Evolutionary conservation across 495 filamentous ascomycete genomes (phyloP).

Genomic region (Hyaloscypha bicolor): DNA sequence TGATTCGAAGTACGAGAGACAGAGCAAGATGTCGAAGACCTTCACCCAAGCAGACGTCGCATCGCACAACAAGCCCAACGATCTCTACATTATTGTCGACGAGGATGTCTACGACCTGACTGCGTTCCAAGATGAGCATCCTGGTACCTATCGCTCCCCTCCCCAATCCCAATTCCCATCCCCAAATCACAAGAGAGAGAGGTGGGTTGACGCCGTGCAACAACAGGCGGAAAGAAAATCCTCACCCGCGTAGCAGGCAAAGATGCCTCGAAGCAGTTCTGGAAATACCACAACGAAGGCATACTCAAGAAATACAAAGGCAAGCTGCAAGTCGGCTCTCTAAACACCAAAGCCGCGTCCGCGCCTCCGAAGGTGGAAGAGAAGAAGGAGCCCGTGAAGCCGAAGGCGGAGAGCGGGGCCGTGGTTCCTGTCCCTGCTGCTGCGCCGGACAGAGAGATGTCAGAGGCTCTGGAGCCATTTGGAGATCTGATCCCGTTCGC

Average conservation of each 20-base stretch:
- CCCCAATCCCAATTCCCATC: background rate
- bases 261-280: conserved; percentile 97
- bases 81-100: conserved; percentile 88
- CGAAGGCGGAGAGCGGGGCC: conserved; percentile 54
- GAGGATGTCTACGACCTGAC: conserved; percentile 97
- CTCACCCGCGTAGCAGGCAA: conserved; percentile 92
- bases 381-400: conserved; percentile 44
- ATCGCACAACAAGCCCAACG: conserved; percentile 83
- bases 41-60: conserved; percentile 86
- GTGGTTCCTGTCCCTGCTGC: conserved; percentile 52
- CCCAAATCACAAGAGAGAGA: background rate
- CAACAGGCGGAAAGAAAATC: conserved; percentile 92
- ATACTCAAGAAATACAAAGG: conserved; percentile 95
- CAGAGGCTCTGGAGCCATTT: conserved; percentile 77
- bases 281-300: conserved; percentile 96
- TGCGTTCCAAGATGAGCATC: conserved; percentile 92
- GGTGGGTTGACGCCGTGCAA: background rate
- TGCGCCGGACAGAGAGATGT: conserved; percentile 21
- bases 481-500: conserved; percentile 88
- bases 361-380: conserved; percentile 54
- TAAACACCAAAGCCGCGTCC: conserved; percentile 79
- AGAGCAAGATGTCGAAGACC: conserved; percentile 72
- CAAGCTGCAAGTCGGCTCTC: conserved; percentile 83
- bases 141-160: conserved; percentile 55
- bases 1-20: background rate